phyloP scores from a whole-genome alignment of 2,329 filamentous ascomycete genomes.

The Claviceps pazoutovae region DNA sequence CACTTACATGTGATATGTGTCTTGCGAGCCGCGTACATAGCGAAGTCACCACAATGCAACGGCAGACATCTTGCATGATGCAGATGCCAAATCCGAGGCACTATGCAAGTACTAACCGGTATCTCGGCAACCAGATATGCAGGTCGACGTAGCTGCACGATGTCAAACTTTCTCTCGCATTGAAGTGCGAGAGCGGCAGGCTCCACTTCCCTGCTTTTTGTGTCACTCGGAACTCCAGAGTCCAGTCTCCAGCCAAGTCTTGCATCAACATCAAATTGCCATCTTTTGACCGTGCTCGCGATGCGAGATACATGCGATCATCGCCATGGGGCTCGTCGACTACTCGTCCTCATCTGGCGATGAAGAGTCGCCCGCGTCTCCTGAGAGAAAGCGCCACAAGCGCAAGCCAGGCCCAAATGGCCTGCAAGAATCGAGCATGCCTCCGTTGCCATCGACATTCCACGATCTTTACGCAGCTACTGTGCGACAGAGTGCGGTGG shows the following conservation, averaged over 20 bases:
- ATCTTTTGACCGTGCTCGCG: neutral
- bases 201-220: neutral
- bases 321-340: conserved; percentile 36
- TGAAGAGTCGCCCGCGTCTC: conserved; percentile 13
- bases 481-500: conserved; percentile 59
- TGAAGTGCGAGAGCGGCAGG: neutral
- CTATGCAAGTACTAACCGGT: too few species aligned
- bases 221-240: too few species aligned
- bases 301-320: neutral
- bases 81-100: too few species aligned
- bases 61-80: too few species aligned
- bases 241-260: neutral
- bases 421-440: conserved; percentile 28
- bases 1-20: too few species aligned
- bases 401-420: neutral
- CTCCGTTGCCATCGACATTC: conserved; percentile 67
- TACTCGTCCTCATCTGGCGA: conserved; percentile 40
- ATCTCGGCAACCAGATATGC: neutral
- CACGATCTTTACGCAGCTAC: conserved; percentile 81
- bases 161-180: neutral
- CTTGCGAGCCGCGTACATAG: too few species aligned
- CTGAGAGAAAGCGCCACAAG: conserved; percentile 6
- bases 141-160: neutral
- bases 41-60: too few species aligned
- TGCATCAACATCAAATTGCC: too few species aligned